These are phyloP conservation scores for Lolium perenne DNA, from an alignment of 176 grass and related monocot genomes.

Conservation along the genomic window DNA sequence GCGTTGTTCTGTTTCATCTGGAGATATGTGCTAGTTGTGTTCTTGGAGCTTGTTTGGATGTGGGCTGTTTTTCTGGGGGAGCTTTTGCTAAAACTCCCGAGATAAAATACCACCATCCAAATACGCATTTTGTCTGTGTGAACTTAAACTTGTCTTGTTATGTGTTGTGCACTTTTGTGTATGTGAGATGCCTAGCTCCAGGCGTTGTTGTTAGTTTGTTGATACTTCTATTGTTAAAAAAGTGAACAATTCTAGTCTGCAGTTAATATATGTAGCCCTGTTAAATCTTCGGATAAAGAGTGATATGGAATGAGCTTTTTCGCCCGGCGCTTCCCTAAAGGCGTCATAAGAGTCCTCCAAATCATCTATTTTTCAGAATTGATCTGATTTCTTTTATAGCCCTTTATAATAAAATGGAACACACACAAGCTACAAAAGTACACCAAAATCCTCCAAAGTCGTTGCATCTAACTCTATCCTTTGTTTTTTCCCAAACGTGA, in stretches of 20 bases:
- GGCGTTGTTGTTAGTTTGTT: neutral
- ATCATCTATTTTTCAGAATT: neutral
- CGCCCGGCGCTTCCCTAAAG: too few relatives aligned
- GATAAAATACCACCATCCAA: neutral
- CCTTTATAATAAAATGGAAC: too few relatives aligned
- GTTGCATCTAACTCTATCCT: too few relatives aligned
- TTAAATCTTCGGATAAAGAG: neutral
- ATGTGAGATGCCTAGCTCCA: slow-evolving; percentile 8
- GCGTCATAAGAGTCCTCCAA: neutral
- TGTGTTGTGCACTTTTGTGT: slow-evolving; percentile 3
- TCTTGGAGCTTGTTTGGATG: slow-evolving; percentile 8
- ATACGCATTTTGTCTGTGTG: neutral
- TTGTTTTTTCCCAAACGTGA: too few relatives aligned
- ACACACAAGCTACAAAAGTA: too few relatives aligned
- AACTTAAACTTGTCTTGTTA: slow-evolving; percentile 3
- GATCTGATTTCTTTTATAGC: neutral
- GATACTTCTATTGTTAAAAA: neutral
- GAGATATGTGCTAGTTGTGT: slow-evolving; percentile 4
- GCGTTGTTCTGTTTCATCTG: neutral
- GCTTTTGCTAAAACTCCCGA: neutral
- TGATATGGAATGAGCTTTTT: neutral
- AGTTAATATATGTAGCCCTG: neutral
- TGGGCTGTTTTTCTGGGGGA: neutral
- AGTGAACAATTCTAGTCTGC: neutral
- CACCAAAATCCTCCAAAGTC: too few relatives aligned